Percentiles rank a stretch among this genome's conserved stretches.
phyloP scores from a whole-genome alignment of 1,139 yeast species.

The Ogataea hybrid region DNA sequence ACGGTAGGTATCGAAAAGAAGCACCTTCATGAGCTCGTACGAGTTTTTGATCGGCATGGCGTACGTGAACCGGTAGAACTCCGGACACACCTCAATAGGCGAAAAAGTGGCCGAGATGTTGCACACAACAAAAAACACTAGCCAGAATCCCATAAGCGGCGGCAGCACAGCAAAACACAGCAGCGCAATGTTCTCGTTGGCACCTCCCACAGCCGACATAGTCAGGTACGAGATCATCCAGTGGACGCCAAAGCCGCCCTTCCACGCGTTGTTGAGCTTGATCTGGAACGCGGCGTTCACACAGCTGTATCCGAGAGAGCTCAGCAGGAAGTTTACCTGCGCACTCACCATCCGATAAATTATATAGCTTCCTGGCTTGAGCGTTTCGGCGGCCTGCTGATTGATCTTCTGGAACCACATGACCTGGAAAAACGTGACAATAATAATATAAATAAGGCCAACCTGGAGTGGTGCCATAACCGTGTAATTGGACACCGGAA shows the following conservation, averaged over 20 bases:
- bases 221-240: slow-evolving; percentile 47
- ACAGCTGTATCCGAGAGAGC: slow-evolving; percentile 42
- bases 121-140: slow-evolving; percentile 42
- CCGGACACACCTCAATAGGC: slow-evolving; percentile 46
- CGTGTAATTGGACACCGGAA: slow-evolving; percentile 50
- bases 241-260: slow-evolving; percentile 47
- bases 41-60: slow-evolving; percentile 52
- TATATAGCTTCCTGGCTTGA: slow-evolving; percentile 40
- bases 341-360: slow-evolving; percentile 40
- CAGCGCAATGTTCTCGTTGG: slow-evolving; percentile 44
- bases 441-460: slow-evolving; percentile 72
- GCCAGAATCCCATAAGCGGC: slow-evolving; percentile 47
- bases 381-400: slow-evolving; percentile 38
- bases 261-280: slow-evolving; percentile 38
- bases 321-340: slow-evolving; percentile 42
- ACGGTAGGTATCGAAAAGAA: slow-evolving; percentile 44
- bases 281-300: slow-evolving; percentile 47
- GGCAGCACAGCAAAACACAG: slow-evolving; percentile 40
- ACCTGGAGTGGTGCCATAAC: slow-evolving; percentile 66
- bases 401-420: slow-evolving; percentile 49
- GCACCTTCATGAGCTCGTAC: slow-evolving; percentile 45
- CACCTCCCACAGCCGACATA: slow-evolving; percentile 51
- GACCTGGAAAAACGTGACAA: slow-evolving; percentile 55
- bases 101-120: slow-evolving; percentile 50
- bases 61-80: slow-evolving; percentile 48